Evolutionary conservation across 306 rosid species (phyloP), one percentile per base, ranked within the genome.

Genomic region (Gillenia trifoliata): DNA sequence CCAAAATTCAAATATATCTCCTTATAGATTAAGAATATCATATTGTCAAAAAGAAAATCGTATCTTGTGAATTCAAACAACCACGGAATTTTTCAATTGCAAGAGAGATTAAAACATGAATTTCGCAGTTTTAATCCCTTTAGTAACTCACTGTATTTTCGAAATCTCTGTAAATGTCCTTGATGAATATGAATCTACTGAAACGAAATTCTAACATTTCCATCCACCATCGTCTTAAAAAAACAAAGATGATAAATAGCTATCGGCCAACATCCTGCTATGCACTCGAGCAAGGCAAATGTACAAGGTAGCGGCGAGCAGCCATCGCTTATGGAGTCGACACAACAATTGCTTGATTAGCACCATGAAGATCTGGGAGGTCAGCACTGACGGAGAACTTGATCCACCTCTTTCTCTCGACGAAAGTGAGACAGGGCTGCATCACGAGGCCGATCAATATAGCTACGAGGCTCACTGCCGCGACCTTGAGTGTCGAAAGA

Each of bases 361-460:
- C 79, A 16, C 29, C 77, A 34, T 78, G 75, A 45, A 87, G 72
- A 81, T 87, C 87, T 34, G 88, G 89, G 65, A 94, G 50, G 52
- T 91, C 88, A n/a, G 87, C 36, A 66, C 85, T 86, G 56, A 66
- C 45, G 22, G 95, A 88, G 88, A 94, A 94, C 83, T 45, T 45
- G 0, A 45, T 28, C 98, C 95, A 90, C 72, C 19, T 13, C 89
- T 84, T 90, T 64, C 77, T 89, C 86, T 94, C 93, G 0, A 68
- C 75, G 33, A 61, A 70, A 66, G 82, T 86, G 71, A 94, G 89
- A 73, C 87, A 80, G 1, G 98, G 98, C 64, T 85, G 85, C 84
- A 90, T 41, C 84, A 86, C 75, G 76, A 88, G 73, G 68, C 98
- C 97, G 69, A 91, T 79, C 0, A 80, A 80, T 72, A 91, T 82